A percentile compares a stretch with the other conserved stretches of the same genome.
Conservation (phyloP, 2,329 filamentous ascomycete species). For the Trichophyton equinum region DNA sequence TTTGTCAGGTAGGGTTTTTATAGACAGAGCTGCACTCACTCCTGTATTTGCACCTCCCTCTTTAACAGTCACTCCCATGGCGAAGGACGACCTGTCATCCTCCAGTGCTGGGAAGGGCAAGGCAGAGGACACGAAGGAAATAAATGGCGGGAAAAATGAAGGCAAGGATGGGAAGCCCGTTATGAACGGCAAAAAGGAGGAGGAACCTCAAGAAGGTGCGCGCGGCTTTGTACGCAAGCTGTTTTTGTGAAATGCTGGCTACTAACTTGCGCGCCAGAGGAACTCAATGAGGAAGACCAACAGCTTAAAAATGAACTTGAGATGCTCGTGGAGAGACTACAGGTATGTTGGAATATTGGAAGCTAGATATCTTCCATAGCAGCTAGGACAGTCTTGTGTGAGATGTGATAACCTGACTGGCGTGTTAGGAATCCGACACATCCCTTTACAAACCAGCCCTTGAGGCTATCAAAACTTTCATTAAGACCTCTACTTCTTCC, state of each 20-base stretch:
- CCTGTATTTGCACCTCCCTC: not conserved
- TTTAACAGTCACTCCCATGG: slow-evolving; percentile 45
- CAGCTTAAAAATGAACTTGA: slow-evolving; percentile 96
- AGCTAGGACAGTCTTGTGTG: not conserved
- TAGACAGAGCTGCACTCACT: not conserved
- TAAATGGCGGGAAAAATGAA: slow-evolving; percentile 40
- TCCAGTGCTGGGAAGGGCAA: slow-evolving; percentile 96
- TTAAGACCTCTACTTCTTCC: slow-evolving; percentile 97
- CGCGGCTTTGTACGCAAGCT: slow-evolving; percentile 26
- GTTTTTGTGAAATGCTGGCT: slow-evolving; percentile 5
- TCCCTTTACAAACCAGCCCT: slow-evolving; percentile 83
- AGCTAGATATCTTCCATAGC: not conserved
- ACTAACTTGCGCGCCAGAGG: slow-evolving; percentile 44
- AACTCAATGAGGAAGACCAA: slow-evolving; percentile 95
- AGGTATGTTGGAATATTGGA: slow-evolving; percentile 39
- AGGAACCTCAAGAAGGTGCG: slow-evolving; percentile 50
- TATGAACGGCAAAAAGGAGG: slow-evolving; percentile 65
- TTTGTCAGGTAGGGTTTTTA: not conserved
- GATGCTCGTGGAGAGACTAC: slow-evolving; percentile 91
- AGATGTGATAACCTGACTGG: not conserved
- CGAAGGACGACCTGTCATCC: slow-evolving; percentile 77
- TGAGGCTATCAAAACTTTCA: slow-evolving; percentile 94
- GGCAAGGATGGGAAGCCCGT: slow-evolving; percentile 58
- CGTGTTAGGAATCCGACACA: slow-evolving; percentile 63
- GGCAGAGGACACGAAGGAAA: slow-evolving; percentile 55